Evolutionary conservation across 768 basidiomycete species (phyloP), one percentile per base, ranked within the genome.

Genomic region (Serpula lacrymans): DNA sequence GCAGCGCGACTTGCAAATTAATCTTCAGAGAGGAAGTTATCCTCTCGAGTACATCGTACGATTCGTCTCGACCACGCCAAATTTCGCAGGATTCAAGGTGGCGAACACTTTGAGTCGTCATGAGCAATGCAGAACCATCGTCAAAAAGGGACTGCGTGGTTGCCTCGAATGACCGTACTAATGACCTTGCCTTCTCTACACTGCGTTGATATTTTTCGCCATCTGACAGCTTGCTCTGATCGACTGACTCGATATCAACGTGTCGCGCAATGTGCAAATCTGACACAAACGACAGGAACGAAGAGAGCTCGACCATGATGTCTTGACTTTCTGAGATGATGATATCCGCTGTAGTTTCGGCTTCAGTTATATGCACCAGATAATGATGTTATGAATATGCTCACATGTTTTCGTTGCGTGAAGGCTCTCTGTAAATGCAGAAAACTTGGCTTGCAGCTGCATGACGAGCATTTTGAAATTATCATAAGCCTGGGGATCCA

Each of bases 191-290:
- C 40, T 64, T 65, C 37, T 69, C 65, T 1, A 77, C 69, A 20
- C 65, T 64, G 28, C 64, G 60, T 34, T 65, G 45, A 41, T 73
- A 75, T 16, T 55, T 56, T 12, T 51, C 50, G 29, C 70, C 70
- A 8, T 63, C 60, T 2, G 57, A 43, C 1, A 67, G 53, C 6
- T 59, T 54, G 3, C 60, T 48, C 9, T 60, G 53, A 20, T 60
- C 53, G 16, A 61, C 54, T 7, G 68, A 68, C 30, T 77, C 70
- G 10, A 80, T 60, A 42, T 80, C 80, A 26, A 80, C 68, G 31
- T 68, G 65, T 20, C 67, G 64, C 13, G 76, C 75, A 17, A 80
- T 52, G 45, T 80, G 72, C 39, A 80, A 63, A 34, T 75, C 74
- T 16, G 68, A 66, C 16, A 74, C 57, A 28, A 63, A 59, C 6